Base-by-base conservation (phyloP, 441 rosid genomes). In the Capsella rubella region DNA sequence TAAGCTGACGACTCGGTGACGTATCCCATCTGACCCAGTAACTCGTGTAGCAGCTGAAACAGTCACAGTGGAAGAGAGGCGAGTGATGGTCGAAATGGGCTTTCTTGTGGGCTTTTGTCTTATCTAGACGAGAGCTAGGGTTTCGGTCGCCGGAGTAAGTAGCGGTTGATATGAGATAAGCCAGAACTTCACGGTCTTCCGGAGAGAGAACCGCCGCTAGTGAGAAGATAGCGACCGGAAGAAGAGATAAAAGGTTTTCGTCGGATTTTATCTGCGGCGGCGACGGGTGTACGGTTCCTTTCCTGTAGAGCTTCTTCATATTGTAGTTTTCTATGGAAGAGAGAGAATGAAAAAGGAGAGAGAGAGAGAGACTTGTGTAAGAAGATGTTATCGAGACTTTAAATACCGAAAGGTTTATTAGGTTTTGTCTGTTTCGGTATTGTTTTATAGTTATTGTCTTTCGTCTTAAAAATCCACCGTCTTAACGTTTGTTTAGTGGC, bases 11-110 rank as follows among this genome's bases (percentile, higher is more conserved):
- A 61, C 82, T 87, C 3, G 90, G 88, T 2, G 97, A 91, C 5
- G 82, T 64, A 64, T 87, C 97, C 97, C 97, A 91, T 67, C 87
- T 78, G 45, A 75, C 80, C 94, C 97, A 90, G 70, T 82, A 90
- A 66, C 91, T 84, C 73, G 79, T 85, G 67, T 90, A 90, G 74
- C 97, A 90, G 71, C 84, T 69, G 60, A 90, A 90, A 37, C 97
- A 89, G 74, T 84, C 87, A 7, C 97, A 90, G 78, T 67, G 42
- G n/a, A 90, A 90, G 18, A 60, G 64, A 18, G 90, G 84, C 1
- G 84, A 82, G 69, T 85, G 92, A 35, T 79, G 45, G 2, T 61
- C 78, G 13, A 52, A 32, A 43, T 62, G 78, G 3, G 85, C 8
- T 42, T 50, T 71, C 1, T 70, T 39, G 53, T 69, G 49, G 13